Evolutionary conservation across 257 asterid genomes (phyloP), one percentile per base, ranked within the genome.

Genomic region (Nicotiana benthamiana): DNA sequence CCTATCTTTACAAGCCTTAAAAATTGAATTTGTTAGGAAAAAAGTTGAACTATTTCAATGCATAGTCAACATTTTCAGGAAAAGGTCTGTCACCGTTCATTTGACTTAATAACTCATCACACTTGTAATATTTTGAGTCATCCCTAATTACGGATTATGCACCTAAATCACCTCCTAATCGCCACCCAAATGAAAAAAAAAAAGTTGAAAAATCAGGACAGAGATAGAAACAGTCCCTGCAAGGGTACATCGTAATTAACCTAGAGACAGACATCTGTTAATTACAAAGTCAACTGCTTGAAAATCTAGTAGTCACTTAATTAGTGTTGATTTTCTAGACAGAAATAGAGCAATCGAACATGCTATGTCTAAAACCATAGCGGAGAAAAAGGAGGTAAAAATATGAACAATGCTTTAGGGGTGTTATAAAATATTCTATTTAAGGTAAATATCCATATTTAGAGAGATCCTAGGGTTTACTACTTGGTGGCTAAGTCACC

Each of bases 31-130:
- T 59, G 30, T 59, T 11, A 40, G 34, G 34, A 20, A 11, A 43
- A 68, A 12, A 5, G 59, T 70, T 70, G 57, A 70, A 43, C 77
- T n/a, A 43, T 70, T 70, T 43, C 77, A 70, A 40, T 70, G 77
- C 57, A 20, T 70, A 6, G 36, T 70, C 34, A 22, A 1, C 12
- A 18, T 56, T 8, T 51, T 9, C 3, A 18, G 6, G 9, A 70
- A 70, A 43, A 20, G 77, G 34, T 70, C 56, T 57, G 77, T 43
- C 52, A 43, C 28, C 34, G 59, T 57, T 40, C 77, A 2, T 70
- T 43, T 22, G 34, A 18, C 27, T 66, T 4, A 34, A 10, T 48
- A 46, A n/a, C 1, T 48, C 54, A 17, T 12, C 1, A 48, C 66
- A 16, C 74, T 65, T 30, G 3, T 32, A 16, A 64, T 7, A 4